Base-by-base conservation (phyloP, 2,329 filamentous ascomycete species). In the Cercospora beticola region DNA sequence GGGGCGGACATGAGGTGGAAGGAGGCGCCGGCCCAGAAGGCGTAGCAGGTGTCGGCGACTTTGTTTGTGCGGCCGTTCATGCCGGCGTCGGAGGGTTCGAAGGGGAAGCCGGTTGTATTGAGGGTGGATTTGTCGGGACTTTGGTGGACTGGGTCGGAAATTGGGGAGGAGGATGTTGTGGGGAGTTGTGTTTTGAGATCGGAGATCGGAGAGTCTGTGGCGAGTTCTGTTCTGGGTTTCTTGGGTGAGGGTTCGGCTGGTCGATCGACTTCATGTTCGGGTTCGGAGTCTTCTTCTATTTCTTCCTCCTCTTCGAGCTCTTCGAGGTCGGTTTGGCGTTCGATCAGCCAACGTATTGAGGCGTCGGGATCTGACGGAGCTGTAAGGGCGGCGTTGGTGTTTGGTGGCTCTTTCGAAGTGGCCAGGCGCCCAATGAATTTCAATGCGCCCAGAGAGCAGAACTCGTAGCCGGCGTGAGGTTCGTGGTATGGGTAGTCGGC, bases 11-110 rank as follows among this genome's bases (percentile, higher is more conserved):
- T 68, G 10, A 76, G 74, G 62, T 76, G 69, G 31, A 75, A 78
- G 62, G 93, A 88, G 1, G 88, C 93, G 4, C 86, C 86, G 0
- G 92, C 92, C 95, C 95, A 99, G 84, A 94, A 99, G 23, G 89
- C 90, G 79, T 99, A 99, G 81, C 95, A 99, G 0, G 95, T 98
- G 80, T 99, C 95, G 9, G 92, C 91, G 59, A 90, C 86, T 80
- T 99, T 99, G 82, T 97, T 97, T 78, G 88, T 89, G 61, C 95
- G 89, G 28, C 95, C 95, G 76, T 96, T 97, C 81, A 96, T 93
- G 9, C 94, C 95, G 1, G 92, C 74, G 46, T 68, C 71, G 26
- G 63, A 28, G 36, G 67, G 57, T 18, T 64, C 61, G 18, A 67
- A 58, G 5, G 31, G 58, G 59, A 70, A 68, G 36, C 64, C 62